Evolutionary conservation across 2,329 filamentous ascomycete genomes (phyloP).

Genomic region (Xylariaceae sp.): DNA sequence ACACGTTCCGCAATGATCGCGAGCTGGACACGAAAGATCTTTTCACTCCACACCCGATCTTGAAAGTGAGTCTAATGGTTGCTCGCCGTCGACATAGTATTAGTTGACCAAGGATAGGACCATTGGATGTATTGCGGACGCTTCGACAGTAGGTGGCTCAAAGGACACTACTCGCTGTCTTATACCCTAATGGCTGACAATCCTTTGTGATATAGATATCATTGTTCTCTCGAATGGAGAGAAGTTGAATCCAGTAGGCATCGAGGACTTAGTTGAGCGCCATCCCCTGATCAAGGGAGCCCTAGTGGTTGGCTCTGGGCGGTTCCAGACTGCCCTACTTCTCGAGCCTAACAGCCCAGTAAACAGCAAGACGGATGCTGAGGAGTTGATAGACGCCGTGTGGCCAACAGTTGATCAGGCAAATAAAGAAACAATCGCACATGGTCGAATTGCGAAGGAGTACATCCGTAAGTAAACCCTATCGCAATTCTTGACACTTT

Average conservation of each 20-base stretch:
- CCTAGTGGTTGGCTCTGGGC: slow-evolving; percentile 41
- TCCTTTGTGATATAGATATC: slow-evolving; percentile 34
- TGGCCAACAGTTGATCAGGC: slow-evolving; percentile 40
- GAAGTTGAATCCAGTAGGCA: slow-evolving; percentile 44
- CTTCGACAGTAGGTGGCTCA: slow-evolving; percentile 16
- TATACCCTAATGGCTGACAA: slow-evolving; percentile 30
- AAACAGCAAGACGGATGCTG: slow-evolving; percentile 14
- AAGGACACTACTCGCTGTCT: no score
- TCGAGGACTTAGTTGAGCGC: slow-evolving; percentile 35
- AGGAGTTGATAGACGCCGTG: slow-evolving; percentile 34
- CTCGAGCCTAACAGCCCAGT: slow-evolving; percentile 38
- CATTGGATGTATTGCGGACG: slow-evolving; percentile 32
- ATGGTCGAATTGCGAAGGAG: slow-evolving; percentile 37
- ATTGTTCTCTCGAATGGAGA: slow-evolving; percentile 47
- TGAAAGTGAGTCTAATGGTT: neutral
- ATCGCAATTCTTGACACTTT: neutral
- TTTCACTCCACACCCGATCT: slow-evolving; percentile 17
- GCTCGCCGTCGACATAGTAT: neutral
- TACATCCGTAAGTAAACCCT: neutral
- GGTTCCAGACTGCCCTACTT: slow-evolving; percentile 43
- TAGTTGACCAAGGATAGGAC: neutral
- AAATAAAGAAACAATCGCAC: slow-evolving; percentile 39
- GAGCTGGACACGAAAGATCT: slow-evolving; percentile 23
- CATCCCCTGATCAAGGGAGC: slow-evolving; percentile 38
- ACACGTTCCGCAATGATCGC: slow-evolving; percentile 18